Conservation (phyloP, 441 rosid species). For the Mallotus repandus region DNA sequence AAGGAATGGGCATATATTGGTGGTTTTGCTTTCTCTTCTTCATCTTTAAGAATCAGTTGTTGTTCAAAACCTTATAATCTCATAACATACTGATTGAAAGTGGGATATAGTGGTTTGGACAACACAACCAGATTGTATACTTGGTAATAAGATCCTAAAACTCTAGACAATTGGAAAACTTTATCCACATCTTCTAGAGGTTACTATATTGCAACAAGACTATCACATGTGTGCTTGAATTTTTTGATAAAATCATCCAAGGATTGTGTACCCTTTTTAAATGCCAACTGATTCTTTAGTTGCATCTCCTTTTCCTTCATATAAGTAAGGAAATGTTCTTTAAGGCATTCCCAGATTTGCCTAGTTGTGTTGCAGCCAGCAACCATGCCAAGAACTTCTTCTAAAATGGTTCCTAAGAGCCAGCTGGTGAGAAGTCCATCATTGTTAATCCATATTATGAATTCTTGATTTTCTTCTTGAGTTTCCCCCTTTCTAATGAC, state of each 20-base stretch:
- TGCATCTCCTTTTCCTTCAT: background rate
- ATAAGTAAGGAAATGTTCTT: background rate
- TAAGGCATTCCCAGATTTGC: background rate
- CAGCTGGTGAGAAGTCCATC: background rate
- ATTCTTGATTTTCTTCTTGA: background rate
- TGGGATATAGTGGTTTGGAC: background rate
- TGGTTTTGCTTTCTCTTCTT: background rate
- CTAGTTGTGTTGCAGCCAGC: background rate
- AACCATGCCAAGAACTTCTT: background rate
- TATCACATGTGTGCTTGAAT: constrained; percentile 1
- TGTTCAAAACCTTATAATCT: background rate
- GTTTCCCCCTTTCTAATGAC: background rate
- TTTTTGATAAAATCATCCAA: background rate
- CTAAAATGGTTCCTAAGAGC: background rate
- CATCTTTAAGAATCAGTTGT: background rate
- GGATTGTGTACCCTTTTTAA: background rate
- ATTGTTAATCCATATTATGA: background rate
- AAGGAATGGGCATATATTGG: background rate
- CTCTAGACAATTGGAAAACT: background rate
- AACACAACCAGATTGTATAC: background rate
- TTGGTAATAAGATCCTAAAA: background rate
- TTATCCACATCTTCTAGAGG: background rate
- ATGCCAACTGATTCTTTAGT: constrained; percentile 7
- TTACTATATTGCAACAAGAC: constrained; percentile 1
- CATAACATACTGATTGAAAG: background rate